Base-by-base conservation (phyloP, 257 asterid genomes). In the Solanum sitiens region DNA sequence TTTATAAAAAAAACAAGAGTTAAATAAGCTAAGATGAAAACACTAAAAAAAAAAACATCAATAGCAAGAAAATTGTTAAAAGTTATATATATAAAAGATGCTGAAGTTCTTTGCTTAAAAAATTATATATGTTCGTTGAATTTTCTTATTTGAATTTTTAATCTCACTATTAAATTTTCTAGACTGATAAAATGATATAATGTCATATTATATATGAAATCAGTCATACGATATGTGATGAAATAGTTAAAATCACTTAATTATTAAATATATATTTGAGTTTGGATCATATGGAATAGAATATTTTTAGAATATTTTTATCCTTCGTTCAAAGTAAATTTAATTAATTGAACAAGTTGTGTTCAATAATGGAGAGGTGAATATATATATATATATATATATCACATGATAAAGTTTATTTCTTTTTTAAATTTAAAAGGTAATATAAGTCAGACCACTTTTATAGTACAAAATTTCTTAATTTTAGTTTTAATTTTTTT, bases 211-310 rank as follows among this genome's bases (percentile, higher is more conserved):
- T 37, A 37, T 37, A 1, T 37, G 7, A 37, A 37, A 37, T 37
- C 6, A 37, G 6, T 37, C 1, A 0, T 37, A 37, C 1, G 1
- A 37, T 1, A 0, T 37, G 6, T 35, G 39, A 4, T n/a, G 4
- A 76, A 40, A 76, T 42, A n/a, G 13, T 76, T n/a, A 42, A 0
- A 42, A 42, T 23, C 13, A 2, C 37, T 40, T 7, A 4, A 7
- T 3, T 23, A 0, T 23, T 42, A n/a, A 42, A 12, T 42, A 40
- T 3, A n/a, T 20, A 73, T 37, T 73, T 73, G 5, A 73, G 0
- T 35, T 73, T 37, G 7, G 0, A 11, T 32, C 8, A 33, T 4
- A n/a, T 73, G 27, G 5, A 18, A 9, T 9, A 21, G 10, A 35
- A 73, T 73, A 35, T 35, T 73, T 6, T 5, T 11, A 9, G 4